Percentiles rank a stretch among this genome's conserved stretches.
Evolutionary conservation across 2,329 filamentous ascomycete genomes (phyloP).

Genomic region (Grosmannia clavigera): DNA sequence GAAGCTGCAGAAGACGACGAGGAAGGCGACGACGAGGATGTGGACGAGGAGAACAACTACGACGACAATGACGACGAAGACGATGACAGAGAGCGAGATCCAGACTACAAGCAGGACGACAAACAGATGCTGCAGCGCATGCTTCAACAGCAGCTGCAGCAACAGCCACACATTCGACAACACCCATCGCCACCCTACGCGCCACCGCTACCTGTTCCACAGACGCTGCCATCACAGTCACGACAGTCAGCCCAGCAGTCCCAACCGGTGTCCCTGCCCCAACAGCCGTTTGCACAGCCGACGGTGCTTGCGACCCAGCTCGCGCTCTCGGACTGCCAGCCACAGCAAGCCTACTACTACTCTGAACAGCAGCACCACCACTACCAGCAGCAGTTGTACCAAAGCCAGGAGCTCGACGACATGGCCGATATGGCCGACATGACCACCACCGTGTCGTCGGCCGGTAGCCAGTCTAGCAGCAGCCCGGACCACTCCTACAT

Average conservation of each 20-base stretch:
- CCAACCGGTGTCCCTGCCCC: background rate
- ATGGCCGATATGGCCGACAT: background rate
- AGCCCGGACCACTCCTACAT: constrained; percentile 9
- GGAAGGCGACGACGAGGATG: background rate
- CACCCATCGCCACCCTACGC: background rate
- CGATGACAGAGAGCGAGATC: background rate
- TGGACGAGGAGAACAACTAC: background rate
- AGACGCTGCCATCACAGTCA: too few relatives aligned
- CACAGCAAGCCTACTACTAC: background rate
- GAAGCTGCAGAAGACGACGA: background rate
- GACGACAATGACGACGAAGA: background rate
- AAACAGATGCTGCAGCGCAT: background rate
- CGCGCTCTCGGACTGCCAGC: background rate
- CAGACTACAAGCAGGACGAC: background rate
- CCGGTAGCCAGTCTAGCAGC: constrained; percentile 7
- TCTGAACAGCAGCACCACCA: background rate
- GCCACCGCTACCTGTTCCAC: background rate
- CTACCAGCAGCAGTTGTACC: background rate
- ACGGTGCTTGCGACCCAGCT: background rate
- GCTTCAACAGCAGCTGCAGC: constrained; percentile 1
- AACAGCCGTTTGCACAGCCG: background rate
- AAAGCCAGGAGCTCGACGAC: background rate
- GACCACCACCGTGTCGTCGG: background rate
- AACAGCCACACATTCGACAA: background rate
- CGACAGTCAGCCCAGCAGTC: background rate